Conservation (phyloP, 768 basidiomycete species). For the Tricholoma flavovirens region DNA sequence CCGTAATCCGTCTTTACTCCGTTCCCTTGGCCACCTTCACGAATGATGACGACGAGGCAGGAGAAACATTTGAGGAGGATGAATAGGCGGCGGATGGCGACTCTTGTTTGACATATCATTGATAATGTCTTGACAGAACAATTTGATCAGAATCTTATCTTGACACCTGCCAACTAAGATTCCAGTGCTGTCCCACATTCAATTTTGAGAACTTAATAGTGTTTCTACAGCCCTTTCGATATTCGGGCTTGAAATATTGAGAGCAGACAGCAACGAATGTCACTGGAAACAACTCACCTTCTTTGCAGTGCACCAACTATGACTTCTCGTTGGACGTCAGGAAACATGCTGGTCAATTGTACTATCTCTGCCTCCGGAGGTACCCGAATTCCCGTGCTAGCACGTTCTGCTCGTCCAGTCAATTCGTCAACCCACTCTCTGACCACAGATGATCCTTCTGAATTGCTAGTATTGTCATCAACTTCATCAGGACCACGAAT, state of each 20-base stretch:
- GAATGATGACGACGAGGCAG: constrained; percentile 63
- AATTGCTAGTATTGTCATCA: constrained; percentile 19
- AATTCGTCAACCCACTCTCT: constrained; percentile 78
- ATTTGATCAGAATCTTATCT: constrained; percentile 2
- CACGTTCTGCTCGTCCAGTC: constrained; percentile 56
- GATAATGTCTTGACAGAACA: constrained; percentile 17
- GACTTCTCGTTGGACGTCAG: constrained; percentile 65
- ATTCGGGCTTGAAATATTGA: constrained; percentile 46
- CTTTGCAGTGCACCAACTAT: constrained; percentile 75
- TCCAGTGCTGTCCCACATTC: constrained; percentile 12
- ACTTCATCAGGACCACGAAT: constrained; percentile 17
- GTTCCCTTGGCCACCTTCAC: constrained; percentile 89
- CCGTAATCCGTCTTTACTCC: constrained; percentile 88
- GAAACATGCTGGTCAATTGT: constrained; percentile 78
- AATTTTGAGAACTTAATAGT: constrained; percentile 49
- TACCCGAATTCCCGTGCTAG: constrained; percentile 54
- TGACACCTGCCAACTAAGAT: constrained; percentile 1
- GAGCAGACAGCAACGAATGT: constrained; percentile 6
- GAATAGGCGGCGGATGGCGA: constrained; percentile 22
- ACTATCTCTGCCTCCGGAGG: constrained; percentile 73
- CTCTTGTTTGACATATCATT: constrained; percentile 12
- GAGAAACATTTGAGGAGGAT: constrained; percentile 34
- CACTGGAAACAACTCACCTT: constrained; percentile 47
- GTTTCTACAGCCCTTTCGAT: constrained; percentile 81
- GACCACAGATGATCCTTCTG: constrained; percentile 46